Base-by-base conservation (phyloP, 495 filamentous ascomycete genomes). In the Extremus antarcticus region DNA sequence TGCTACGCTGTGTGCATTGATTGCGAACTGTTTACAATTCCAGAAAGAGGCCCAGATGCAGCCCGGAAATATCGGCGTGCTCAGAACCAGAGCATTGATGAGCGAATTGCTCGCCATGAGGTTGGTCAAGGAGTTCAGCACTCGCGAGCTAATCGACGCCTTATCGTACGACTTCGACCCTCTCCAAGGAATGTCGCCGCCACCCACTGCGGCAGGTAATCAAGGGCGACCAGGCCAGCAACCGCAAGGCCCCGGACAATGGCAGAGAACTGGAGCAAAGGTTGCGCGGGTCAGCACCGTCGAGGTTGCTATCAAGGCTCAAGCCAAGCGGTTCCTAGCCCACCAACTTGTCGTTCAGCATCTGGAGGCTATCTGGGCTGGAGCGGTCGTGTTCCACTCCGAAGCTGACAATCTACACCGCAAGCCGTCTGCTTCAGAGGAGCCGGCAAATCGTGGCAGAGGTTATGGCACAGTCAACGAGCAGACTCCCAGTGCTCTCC, bases 1-100 rank as follows among this genome's bases (percentile, higher is more conserved):
- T 40, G 91, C 85, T 11, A 92, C 88, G 1, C 66, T 95, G 32
- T 97, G 94, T 70, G 87, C 88, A 2, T 69, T 97, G 57, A 83
- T 95, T 78, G 88, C 88, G 21, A 97, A 97, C 65, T 90, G 87
- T 60, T 73, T 95, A 29, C 91, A 95, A 68, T 97, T 95, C 71
- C 76, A 79, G 58, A 94, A 92, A 68, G 91, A 97, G 67, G 78
- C 80, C 17, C 83, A 89, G 40, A 57, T 82, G 50, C 84, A 89
- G 63, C 87, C 86, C 0, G 88, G 85, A 38, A 94, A 86, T 62
- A 82, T 86, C 50, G 88, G 89, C 25, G 83, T 84, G 13, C 88
- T 80, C 65, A 82, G 78, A 52, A 94, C 90, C 15, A 76, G 90
- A 58, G 88, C 89, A 4, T 79, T 89, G 72, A 82, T 95, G 21